Percentiles rank a stretch among this genome's conserved stretches.
Evolutionary conservation across 768 basidiomycete species (phyloP).

Genomic region (Tricholoma flavovirens): DNA sequence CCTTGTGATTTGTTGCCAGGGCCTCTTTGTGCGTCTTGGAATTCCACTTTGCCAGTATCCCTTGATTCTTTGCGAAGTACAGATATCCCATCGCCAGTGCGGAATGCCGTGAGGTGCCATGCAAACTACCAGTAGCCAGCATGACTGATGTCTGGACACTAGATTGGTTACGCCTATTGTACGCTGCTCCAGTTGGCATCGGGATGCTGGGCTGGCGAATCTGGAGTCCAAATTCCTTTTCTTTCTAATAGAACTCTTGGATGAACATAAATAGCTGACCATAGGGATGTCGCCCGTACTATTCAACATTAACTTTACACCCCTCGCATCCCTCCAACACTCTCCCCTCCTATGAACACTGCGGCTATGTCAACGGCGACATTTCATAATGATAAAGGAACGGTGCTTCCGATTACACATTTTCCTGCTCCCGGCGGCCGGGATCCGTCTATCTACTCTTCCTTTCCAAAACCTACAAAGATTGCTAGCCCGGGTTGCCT

Average conservation of each 20-base stretch:
- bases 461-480: background rate
- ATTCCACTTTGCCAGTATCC: background rate
- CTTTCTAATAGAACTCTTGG: background rate
- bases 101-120: background rate
- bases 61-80: background rate
- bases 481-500: background rate
- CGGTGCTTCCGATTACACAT: background rate
- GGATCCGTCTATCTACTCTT: background rate
- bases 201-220: background rate
- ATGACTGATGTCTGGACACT: background rate
- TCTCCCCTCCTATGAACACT: background rate
- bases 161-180: background rate
- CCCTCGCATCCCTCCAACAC: background rate
- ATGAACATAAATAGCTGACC: background rate
- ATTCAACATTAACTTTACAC: background rate
- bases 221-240: background rate
- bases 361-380: background rate
- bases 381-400: background rate
- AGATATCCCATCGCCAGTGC: background rate
- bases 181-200: background rate
- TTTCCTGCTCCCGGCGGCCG: background rate
- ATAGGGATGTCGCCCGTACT: background rate
- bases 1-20: background rate
- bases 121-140: background rate
- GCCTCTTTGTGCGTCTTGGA: background rate